Evolutionary conservation across 805 yeast species (phyloP), one percentile per base, ranked within the genome.

Genomic region (Naumovozyma baii): DNA sequence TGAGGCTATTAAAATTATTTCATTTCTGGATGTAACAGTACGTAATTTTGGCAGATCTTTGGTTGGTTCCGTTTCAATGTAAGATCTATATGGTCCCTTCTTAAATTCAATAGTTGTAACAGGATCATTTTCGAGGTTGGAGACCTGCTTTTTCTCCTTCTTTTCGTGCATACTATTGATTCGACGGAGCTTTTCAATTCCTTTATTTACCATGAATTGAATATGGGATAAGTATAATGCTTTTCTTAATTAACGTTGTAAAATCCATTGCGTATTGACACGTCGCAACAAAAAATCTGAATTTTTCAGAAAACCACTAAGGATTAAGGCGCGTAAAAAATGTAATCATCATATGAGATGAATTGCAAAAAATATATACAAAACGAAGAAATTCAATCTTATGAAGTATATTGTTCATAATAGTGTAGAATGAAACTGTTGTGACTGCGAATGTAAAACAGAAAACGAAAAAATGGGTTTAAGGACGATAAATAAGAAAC

Each of bases 81-180:
- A 83, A 5, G 73, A 69, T 51, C 90, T 70, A 33, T 57, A 48
- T 7, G 62, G 63, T 34, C 87, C 88, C 34, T 71, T 52, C 41
- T 64, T 67, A 37, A 68, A 56, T 25, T 69, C 67, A 35, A 76
- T 61, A 41, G 74, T 78, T 7, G 70, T 52, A 16, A 64, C 65
- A 4, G 68, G 62, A 18, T 31, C 37, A 12, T 36, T 25, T 14
- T 40, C 46, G 29, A 29, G 18, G 15, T 36, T 34, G 13, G 15
- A 22, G 26, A 22, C 18, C n/a, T 42, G n/a, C 15, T 29, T 39
- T 17, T 35, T 44, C 9, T 38, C 42, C 37, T 44, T 40, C 14
- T 18, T 30, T 16, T 18, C 39, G 36, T 38, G 37, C 45, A 42
- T 42, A n/a, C n/a, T n/a, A n/a, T n/a, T n/a, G n/a, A n/a, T n/a